phyloP scores from a whole-genome alignment of 148 eudicot genomes.

The Nyssa sinensis region DNA sequence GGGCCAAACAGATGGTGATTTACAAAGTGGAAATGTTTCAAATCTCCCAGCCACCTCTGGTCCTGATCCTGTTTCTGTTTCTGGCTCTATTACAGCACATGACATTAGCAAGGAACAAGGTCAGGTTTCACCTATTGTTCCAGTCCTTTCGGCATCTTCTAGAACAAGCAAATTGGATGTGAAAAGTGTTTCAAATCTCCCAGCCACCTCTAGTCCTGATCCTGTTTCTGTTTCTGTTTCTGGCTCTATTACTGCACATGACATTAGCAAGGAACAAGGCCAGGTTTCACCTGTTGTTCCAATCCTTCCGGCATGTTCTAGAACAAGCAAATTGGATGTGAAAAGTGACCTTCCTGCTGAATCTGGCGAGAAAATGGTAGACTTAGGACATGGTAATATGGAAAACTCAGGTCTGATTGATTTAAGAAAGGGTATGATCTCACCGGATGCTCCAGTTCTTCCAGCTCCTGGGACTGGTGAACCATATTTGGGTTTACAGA shows the following conservation, averaged over 20 bases:
- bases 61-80: conserved; percentile 24
- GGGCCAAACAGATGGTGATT: conserved; percentile 11
- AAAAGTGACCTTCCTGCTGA: neutral
- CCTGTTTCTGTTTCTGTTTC: conserved; percentile 18
- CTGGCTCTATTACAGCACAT: conserved; percentile 16
- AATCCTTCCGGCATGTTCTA: conserved; percentile 14
- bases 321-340: neutral
- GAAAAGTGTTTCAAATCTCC: too few species aligned
- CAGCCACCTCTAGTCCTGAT: conserved; percentile 31
- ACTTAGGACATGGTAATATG: neutral
- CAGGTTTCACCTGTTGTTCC: conserved; percentile 20
- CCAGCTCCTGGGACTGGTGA: conserved; percentile 1
- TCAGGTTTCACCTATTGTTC: conserved; percentile 19
- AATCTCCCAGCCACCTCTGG: too few species aligned
- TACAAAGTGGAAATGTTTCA: too few species aligned
- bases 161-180: neutral
- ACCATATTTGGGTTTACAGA: conserved; percentile 11
- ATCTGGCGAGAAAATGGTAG: neutral
- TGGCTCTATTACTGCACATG: conserved; percentile 18
- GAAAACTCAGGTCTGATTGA: neutral
- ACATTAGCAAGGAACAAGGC: conserved; percentile 16
- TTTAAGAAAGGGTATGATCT: conserved; percentile 5
- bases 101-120: conserved; percentile 16
- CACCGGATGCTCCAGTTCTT: conserved; percentile 7
- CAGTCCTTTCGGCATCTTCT: conserved; percentile 11